These are phyloP conservation scores for Saccharomycopsis lassenensis DNA, from an alignment of 805 yeast genomes.

Conservation along the genomic window DNA sequence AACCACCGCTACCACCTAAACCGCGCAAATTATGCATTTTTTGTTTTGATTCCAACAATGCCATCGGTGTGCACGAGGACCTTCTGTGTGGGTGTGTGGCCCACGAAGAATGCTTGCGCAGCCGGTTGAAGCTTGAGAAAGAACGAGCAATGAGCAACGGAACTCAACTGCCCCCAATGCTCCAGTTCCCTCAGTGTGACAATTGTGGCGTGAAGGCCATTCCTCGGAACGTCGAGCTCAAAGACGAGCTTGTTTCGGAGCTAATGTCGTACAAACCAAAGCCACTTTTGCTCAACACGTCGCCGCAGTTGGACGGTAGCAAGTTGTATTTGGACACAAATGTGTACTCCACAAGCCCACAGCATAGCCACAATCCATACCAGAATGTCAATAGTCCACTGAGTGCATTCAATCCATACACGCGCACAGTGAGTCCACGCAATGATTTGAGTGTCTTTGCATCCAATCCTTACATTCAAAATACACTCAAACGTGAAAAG, in stretches of 20 bases:
- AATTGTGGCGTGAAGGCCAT: conserved; percentile 13
- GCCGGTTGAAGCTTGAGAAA: conserved; percentile 13
- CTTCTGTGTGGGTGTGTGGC: conserved; percentile 14
- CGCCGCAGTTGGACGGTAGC: background rate
- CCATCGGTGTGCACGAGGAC: too few species aligned
- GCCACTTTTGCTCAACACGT: background rate
- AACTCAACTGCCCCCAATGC: conserved; percentile 4
- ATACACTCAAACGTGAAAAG: too few species aligned
- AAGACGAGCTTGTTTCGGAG: conserved; percentile 12
- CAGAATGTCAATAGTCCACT: conserved; percentile 17
- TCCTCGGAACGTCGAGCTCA: conserved; percentile 9
- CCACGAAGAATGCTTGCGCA: conserved; percentile 16
- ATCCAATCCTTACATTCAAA: conserved; percentile 15
- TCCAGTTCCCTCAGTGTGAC: conserved; percentile 15
- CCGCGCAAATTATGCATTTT: too few species aligned
- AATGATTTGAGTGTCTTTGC: conserved; percentile 4
- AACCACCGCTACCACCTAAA: too few species aligned
- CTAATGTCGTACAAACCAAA: conserved; percentile 14
- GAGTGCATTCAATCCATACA: conserved; percentile 1
- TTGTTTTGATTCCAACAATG: too few species aligned
- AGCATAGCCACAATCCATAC: conserved; percentile 16
- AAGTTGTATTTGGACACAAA: conserved; percentile 8
- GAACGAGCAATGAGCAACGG: conserved; percentile 9
- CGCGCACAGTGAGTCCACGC: background rate
- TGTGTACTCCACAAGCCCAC: conserved; percentile 1